Conservation (phyloP, 192 early-diverging fungal genomes). For the Phycomyces blakesleeanus region DNA sequence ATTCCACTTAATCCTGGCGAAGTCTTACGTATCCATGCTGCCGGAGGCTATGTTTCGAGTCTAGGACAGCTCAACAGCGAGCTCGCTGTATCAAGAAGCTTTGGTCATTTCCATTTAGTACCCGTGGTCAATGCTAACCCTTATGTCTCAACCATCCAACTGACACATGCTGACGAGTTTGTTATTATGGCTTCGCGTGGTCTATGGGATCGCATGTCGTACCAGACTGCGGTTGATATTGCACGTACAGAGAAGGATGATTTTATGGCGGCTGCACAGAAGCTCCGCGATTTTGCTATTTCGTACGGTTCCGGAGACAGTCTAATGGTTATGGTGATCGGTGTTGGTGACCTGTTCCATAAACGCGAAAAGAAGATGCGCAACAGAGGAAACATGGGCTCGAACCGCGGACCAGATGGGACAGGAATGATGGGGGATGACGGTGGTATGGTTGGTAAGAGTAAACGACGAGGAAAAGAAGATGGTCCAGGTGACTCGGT, state of each 20-base stretch:
- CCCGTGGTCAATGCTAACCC: constrained; percentile 85
- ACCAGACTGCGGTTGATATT: constrained; percentile 81
- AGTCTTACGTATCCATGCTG: constrained; percentile 69
- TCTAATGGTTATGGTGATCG: constrained; percentile 88
- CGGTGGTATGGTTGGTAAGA: constrained; percentile 23
- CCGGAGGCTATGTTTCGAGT: constrained; percentile 78
- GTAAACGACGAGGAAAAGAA: constrained; percentile 41
- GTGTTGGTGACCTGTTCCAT: constrained; percentile 75
- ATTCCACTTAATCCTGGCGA: constrained; percentile 66
- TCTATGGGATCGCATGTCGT: constrained; percentile 76
- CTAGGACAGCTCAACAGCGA: constrained; percentile 72
- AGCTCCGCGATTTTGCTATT: constrained; percentile 83
- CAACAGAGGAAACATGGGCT: constrained; percentile 20
- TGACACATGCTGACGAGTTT: constrained; percentile 81
- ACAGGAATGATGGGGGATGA: constrained; percentile 23
- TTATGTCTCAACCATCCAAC: constrained; percentile 62
- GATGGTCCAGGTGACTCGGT: constrained; percentile 52
- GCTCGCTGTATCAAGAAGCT: constrained; percentile 70
- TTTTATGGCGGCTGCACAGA: constrained; percentile 72
- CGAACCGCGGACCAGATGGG: constrained; percentile 26
- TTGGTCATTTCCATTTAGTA: constrained; percentile 83
- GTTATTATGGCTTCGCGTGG: constrained; percentile 70
- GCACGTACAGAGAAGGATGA: constrained; percentile 75
- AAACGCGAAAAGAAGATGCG: constrained; percentile 24
- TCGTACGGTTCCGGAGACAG: constrained; percentile 72